Percentiles rank a stretch among this genome's conserved stretches.
Conservation (phyloP, 352 stramenopile species). For the Plasmopara viticola region DNA sequence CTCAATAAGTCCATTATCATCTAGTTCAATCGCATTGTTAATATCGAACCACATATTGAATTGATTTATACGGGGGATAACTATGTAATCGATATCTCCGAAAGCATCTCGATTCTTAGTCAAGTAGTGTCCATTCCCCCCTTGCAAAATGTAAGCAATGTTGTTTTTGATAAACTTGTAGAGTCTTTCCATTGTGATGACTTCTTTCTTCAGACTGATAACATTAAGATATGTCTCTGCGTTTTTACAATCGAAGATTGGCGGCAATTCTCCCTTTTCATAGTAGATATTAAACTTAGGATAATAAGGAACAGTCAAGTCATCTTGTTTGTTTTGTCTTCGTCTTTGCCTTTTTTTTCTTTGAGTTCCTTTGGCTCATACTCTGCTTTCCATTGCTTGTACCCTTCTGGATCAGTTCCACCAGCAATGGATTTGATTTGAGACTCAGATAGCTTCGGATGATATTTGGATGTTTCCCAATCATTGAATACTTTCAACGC, state of each 20-base stretch:
- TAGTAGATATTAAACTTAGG: background rate
- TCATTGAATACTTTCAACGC: background rate
- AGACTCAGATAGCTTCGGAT: background rate
- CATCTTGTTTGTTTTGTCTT: background rate
- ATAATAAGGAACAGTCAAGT: background rate
- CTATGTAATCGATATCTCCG: too few species aligned
- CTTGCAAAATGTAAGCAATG: too few species aligned
- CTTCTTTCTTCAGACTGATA: background rate
- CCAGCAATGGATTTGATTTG: constrained; percentile 1
- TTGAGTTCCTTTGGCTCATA: background rate
- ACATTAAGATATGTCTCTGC: background rate
- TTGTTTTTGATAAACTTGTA: too few species aligned
- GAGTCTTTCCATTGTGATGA: too few species aligned
- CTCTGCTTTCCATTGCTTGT: background rate
- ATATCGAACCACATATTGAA: too few species aligned
- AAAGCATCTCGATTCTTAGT: too few species aligned
- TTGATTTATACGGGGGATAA: too few species aligned
- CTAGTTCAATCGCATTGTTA: too few species aligned
- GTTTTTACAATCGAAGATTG: constrained; percentile 1
- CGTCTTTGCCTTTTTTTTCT: background rate
- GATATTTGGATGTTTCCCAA: background rate
- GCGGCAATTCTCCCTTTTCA: background rate
- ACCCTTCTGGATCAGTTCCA: background rate
- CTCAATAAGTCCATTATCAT: too few species aligned
- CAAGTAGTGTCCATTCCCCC: too few species aligned